phyloP scores from a whole-genome alignment of 345 rosid genomes.

The Syzygium jambos region DNA sequence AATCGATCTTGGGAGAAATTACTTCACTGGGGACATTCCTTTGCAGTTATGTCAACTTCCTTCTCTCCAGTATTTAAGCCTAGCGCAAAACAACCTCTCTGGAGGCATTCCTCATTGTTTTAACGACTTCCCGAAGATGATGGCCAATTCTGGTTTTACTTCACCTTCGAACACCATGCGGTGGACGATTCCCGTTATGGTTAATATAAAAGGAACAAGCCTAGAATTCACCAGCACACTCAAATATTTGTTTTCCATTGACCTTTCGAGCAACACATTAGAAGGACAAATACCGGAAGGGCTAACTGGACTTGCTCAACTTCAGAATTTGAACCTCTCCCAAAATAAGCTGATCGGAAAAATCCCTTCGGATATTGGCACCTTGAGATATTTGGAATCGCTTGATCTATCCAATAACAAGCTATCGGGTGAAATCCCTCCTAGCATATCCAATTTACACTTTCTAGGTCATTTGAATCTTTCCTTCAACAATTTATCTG shows the following conservation, averaged over 20 bases:
- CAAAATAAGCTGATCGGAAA: background rate
- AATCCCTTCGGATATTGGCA: background rate
- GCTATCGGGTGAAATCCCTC: no score
- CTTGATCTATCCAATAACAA: no score
- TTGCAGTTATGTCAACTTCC: background rate
- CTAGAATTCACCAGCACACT: background rate
- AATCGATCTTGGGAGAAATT: background rate
- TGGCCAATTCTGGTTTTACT: background rate
- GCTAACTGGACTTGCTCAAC: background rate
- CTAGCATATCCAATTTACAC: no score
- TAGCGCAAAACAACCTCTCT: background rate
- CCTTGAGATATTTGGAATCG: no score
- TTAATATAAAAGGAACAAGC: background rate
- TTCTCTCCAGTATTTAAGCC: background rate
- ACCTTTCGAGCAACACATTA: background rate
- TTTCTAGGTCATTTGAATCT: no score
- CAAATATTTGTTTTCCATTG: no score
- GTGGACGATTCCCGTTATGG: background rate
- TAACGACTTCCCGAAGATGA: rapidly evolving
- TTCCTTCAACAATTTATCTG: no score
- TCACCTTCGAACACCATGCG: no score
- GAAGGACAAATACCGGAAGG: background rate
- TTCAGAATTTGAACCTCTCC: background rate
- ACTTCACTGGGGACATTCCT: background rate
- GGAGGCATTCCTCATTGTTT: background rate